Percentiles rank a stretch among this genome's conserved stretches.
phyloP scores from a whole-genome alignment of 2,329 filamentous ascomycete species.

The Cordyceps farinosa region DNA sequence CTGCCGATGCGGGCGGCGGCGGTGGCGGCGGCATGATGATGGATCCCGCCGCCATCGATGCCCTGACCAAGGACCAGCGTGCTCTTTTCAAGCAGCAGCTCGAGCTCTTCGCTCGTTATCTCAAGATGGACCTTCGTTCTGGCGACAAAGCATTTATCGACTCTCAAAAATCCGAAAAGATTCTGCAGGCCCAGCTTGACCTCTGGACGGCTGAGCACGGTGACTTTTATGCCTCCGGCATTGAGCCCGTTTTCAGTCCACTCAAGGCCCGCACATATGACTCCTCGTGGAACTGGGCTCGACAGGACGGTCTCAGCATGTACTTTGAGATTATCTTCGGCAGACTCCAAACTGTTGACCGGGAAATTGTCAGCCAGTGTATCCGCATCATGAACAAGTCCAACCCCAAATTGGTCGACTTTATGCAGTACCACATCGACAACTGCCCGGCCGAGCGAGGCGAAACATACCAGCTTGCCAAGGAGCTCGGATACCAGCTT shows the following conservation, averaged over 20 bases:
- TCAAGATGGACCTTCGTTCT: conserved; percentile 95
- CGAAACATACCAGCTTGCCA: conserved; percentile 96
- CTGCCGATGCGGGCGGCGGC: conserved; percentile 68
- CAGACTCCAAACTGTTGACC: conserved; percentile 84
- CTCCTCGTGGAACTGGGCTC: conserved; percentile 98
- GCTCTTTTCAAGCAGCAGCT: conserved; percentile 98
- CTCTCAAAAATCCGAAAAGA: conserved; percentile 78
- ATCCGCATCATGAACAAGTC: conserved; percentile 99
- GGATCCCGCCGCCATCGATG: conserved; percentile 95
- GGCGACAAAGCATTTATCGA: conserved; percentile 90
- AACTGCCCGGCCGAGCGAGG: conserved; percentile 95
- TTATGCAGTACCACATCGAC: conserved; percentile 99
- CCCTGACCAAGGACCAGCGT: conserved; percentile 93
- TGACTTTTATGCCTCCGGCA: conserved; percentile 91
- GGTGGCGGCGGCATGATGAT: conserved; percentile 93
- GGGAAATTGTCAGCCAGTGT: conserved; percentile 97
- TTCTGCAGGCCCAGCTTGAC: conserved; percentile 89
- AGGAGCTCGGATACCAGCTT: conserved; percentile 86
- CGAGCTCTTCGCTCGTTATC: conserved; percentile 88
- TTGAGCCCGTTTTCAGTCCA: conserved; percentile 88
- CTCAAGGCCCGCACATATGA: conserved; percentile 96
- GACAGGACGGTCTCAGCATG: conserved; percentile 96
- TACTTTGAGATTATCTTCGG: conserved; percentile 99
- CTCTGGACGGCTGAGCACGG: conserved; percentile 94
- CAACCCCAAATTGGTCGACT: conserved; percentile 90